Base-by-base conservation (phyloP, 2,329 filamentous ascomycete species). In the Dactylellina cionopaga region DNA sequence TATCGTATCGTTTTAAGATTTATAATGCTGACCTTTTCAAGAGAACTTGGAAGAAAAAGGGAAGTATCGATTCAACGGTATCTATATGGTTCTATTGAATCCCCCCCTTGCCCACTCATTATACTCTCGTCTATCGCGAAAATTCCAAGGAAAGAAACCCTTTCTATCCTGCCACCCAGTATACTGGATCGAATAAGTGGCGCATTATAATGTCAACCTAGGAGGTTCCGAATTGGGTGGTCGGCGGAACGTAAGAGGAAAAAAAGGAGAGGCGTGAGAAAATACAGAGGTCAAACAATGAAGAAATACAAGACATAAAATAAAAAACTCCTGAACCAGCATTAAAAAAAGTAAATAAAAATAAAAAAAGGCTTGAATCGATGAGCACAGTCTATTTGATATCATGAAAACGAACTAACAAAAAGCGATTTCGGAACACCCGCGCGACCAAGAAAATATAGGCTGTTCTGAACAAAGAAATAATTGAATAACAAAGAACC, bases 331-430 rank as follows among this genome's bases (percentile, higher is more conserved):
- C 24, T 46, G n/a, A n/a, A 27, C 33, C 58, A 33, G 44, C 17
- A 31, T 24, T 9, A 49, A 39, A 27, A 22, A 7, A 33, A 41
- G 5, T 44, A 22, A n/a, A 25, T 19, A 33, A 58, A 19, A 1
- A 41, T 37, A 52, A 29, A 55, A 33, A 33, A 25, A 59, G 49
- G 58, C 66, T 58, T 22, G 10, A 44, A 54, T 55, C 44, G 35
- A 58, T 33, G 43, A 51, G 17, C 60, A 52, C 59, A 24, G 39
- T 72, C 68, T 72, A 72, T 72, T 13, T 72, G 68, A 72, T 72
- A 72, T 72, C 68, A 72, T 72, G 51, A 63, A 44, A 46, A 24
- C 25, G 15, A 55, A 19, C 25, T 35, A 62, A 29, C 33, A 6
- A 54, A 39, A 10, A 29, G 15, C n/a, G n/a, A 9, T n/a, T 19